A percentile compares a stretch with the other conserved stretches of the same genome.
phyloP scores from a whole-genome alignment of 1,284 basidiomycete genomes.

The Coniferiporia sulphurascens region DNA sequence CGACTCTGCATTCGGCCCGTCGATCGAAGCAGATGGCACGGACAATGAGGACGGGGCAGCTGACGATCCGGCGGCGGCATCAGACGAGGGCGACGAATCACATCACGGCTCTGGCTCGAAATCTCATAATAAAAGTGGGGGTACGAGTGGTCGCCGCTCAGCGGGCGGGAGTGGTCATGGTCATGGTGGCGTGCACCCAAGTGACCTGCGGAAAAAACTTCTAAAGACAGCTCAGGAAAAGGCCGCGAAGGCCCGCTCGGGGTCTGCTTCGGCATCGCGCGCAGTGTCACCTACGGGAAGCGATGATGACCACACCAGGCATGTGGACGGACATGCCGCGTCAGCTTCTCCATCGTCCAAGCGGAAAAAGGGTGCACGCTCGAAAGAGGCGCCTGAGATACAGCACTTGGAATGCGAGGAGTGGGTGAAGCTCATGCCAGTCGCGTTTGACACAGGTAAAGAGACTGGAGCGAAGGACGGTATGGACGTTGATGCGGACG shows the following conservation, averaged over 20 bases:
- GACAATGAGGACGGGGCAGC: slow-evolving; percentile 41
- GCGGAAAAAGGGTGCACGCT: slow-evolving; percentile 7
- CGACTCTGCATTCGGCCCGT: slow-evolving; percentile 64
- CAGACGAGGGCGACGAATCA: slow-evolving; percentile 29
- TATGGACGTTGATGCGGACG: slow-evolving; percentile 13
- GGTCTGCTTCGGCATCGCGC: slow-evolving; percentile 30
- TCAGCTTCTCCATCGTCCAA: slow-evolving; percentile 12
- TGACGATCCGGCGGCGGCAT: slow-evolving; percentile 40
- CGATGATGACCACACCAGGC: slow-evolving; percentile 16
- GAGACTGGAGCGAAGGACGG: neutral
- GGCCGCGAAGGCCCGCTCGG: slow-evolving; percentile 22
- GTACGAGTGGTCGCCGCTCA: slow-evolving; percentile 29
- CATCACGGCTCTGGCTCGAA: slow-evolving; percentile 15
- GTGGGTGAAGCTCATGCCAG: slow-evolving; percentile 20
- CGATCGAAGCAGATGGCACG: slow-evolving; percentile 45
- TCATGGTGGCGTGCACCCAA: slow-evolving; percentile 40
- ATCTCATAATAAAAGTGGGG: slow-evolving; percentile 24
- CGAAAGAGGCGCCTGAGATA: slow-evolving; percentile 8
- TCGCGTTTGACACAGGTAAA: slow-evolving; percentile 6
- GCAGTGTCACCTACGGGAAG: slow-evolving; percentile 33
- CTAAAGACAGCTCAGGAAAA: slow-evolving; percentile 66
- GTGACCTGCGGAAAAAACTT: slow-evolving; percentile 74
- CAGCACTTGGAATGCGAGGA: slow-evolving; percentile 14
- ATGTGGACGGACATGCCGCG: neutral
- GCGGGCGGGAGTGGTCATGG: slow-evolving; percentile 36